Evolutionary conservation across 306 rosid genomes (phyloP), one percentile per base, ranked within the genome.

Genomic region (Corylus americana): DNA sequence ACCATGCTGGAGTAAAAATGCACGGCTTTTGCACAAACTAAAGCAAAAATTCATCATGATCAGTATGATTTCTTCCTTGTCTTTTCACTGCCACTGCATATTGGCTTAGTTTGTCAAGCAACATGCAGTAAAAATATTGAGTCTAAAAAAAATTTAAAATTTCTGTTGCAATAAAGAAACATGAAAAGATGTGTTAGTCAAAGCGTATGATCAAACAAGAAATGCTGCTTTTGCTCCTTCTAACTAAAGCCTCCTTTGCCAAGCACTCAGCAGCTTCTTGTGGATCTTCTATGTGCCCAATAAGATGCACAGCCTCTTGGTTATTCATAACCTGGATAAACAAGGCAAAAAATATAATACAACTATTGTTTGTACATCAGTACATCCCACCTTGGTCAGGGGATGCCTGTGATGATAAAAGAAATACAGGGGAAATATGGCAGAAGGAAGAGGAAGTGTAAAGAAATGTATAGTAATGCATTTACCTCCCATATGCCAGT

Each of bases 241-340:
- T 91, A 75, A 73, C 86, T 39, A 88, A 42, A 64, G 97, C 97
- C 78, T 94, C 98, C 70, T 85, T 91, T 20, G 97, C 92, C 86
- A 94, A 84, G 72, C 92, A 90, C 61, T 92, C 87, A 1, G 98
- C 97, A 57, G 97, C 98, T 68, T 85, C 91, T 27, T 91, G 91
- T 53, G 98, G 90, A 83, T 94, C 91, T 48, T 92, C 93, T 6
- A 94, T 82, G 87, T 89, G 92, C 77, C 91, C 68, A 27, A 90
- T 88, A 71, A 94, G 90, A 87, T 84, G 90, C 85, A 94, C 97
- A 37, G 97, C 98, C 87, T 94, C 98, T 83, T 94, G 97, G 49
- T 82, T 82, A 83, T 92, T 86, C 97, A 94, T 87, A 44, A 88
- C 97, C 98, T 94, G 78, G 42, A 27, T 42, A 74, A 18, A 35